Conservation (phyloP, 257 asterid species). For the Apocynum venetum region DNA sequence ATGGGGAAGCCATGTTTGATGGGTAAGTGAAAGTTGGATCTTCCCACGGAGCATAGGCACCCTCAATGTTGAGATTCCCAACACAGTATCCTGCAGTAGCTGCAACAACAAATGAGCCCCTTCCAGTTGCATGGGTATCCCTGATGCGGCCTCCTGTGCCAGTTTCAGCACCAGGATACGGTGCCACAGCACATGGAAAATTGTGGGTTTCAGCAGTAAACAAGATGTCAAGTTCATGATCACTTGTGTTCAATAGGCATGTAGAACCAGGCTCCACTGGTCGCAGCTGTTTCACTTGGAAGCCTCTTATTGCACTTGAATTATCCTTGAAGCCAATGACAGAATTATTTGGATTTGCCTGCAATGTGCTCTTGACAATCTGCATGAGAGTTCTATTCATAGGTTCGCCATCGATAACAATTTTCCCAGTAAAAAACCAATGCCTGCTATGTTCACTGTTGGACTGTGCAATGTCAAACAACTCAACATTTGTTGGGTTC, state of each 20-base stretch:
- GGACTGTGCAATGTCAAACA: conserved; percentile 96
- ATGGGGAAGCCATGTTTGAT: conserved; percentile 72
- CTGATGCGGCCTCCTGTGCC: conserved; percentile 97
- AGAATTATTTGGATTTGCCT: conserved; percentile 71
- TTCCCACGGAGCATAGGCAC: conserved; percentile 92
- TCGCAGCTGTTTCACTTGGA: conserved; percentile 58
- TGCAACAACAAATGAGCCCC: conserved; percentile 87
- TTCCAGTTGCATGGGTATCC: conserved; percentile 95
- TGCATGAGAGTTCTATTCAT: conserved; percentile 65
- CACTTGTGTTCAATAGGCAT: conserved; percentile 50
- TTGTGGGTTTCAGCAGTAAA: conserved; percentile 97
- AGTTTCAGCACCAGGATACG: conserved; percentile 99
- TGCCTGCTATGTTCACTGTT: conserved; percentile 97
- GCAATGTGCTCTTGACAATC: conserved; percentile 61
- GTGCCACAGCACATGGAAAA: conserved; percentile 98
- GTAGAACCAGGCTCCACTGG: conserved; percentile 69
- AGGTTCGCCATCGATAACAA: conserved; percentile 69
- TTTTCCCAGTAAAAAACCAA: conserved; percentile 91
- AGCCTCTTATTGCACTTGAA: conserved; percentile 89
- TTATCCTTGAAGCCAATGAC: conserved; percentile 97
- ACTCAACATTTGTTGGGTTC: conserved; percentile 83
- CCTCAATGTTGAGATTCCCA: conserved; percentile 85
- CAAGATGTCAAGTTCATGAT: conserved; percentile 60
- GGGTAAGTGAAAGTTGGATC: conserved; percentile 79
- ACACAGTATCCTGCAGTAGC: conserved; percentile 94